These are phyloP conservation scores for Massarina eburnea DNA, from an alignment of 2,329 filamentous ascomycete species.

Conservation along the genomic window DNA sequence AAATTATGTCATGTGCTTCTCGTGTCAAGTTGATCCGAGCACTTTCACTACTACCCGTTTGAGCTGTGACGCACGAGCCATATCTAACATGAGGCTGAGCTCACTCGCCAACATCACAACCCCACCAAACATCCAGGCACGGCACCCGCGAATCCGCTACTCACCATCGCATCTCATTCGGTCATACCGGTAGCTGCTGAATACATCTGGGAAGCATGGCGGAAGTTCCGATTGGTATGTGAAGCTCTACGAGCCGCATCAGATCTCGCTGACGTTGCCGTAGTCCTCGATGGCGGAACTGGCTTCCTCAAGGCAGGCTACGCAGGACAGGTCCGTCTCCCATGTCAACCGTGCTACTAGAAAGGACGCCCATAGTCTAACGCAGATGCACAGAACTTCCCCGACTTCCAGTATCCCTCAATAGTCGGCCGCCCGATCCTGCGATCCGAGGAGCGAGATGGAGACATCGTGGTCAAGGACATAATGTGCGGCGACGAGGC, in stretches of 20 bases:
- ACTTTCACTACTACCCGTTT: conserved; percentile 12
- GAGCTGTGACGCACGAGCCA: conserved; percentile 10
- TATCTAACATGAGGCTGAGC: conserved; percentile 3
- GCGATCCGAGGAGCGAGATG: conserved; percentile 87
- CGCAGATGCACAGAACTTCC: conserved; percentile 73
- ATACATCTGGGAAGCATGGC: conserved; percentile 41
- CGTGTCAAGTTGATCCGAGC: not conserved
- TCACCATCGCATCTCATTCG: conserved; percentile 9
- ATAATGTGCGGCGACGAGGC: conserved; percentile 99
- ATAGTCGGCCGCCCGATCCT: conserved; percentile 98
- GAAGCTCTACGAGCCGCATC: conserved; percentile 8
- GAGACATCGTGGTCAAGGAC: conserved; percentile 80
- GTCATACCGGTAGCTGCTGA: conserved; percentile 16
- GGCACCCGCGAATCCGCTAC: conserved; percentile 17
- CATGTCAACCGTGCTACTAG: not conserved
- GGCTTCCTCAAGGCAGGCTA: conserved; percentile 99
- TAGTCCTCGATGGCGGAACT: conserved; percentile 99
- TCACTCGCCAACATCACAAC: conserved; percentile 33
- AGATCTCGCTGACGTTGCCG: conserved; percentile 29
- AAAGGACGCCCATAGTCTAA: conserved; percentile 7
- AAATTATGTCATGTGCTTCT: too few species aligned
- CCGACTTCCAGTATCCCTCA: conserved; percentile 96
- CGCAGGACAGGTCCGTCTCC: conserved; percentile 71
- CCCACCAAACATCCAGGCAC: conserved; percentile 22
- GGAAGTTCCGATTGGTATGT: conserved; percentile 53